Evolutionary conservation across 2,329 filamentous ascomycete genomes (phyloP).

Genomic region (Alternaria rosae): DNA sequence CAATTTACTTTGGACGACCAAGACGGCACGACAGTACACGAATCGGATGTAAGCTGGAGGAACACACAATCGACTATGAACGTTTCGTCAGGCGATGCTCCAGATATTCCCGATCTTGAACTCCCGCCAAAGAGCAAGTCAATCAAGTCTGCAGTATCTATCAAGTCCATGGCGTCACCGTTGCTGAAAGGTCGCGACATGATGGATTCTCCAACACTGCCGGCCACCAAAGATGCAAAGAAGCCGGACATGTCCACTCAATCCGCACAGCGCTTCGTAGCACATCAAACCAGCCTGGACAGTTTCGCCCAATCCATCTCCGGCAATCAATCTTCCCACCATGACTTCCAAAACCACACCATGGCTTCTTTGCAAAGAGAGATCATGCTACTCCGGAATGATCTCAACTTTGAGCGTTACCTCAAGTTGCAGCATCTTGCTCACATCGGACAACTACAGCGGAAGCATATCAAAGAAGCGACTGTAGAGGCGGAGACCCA

Average conservation of each 20-base stretch:
- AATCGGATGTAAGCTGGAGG: constrained; percentile 58
- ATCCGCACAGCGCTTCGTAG: constrained; percentile 26
- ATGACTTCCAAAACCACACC: constrained; percentile 45
- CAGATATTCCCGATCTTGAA: constrained; percentile 32
- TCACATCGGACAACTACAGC: constrained; percentile 79
- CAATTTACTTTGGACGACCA: constrained; percentile 44
- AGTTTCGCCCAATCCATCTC: constrained; percentile 41
- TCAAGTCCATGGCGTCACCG: constrained; percentile 54
- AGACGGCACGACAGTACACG: constrained; percentile 40
- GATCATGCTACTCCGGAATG: constrained; percentile 78
- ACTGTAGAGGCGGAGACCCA: constrained; percentile 83
- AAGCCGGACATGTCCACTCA: constrained; percentile 32
- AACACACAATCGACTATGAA: constrained; percentile 63
- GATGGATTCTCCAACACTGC: constrained; percentile 70
- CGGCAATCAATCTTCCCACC: constrained; percentile 34
- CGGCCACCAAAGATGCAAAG: constrained; percentile 53
- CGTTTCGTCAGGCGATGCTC: constrained; percentile 30
- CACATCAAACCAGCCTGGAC: constrained; percentile 44
- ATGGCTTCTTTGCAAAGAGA: constrained; percentile 69
- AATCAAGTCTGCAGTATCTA: constrained; percentile 55
- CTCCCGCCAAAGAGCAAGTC: constrained; percentile 31
- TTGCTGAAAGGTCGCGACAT: constrained; percentile 52
- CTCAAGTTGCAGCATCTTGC: constrained; percentile 83
- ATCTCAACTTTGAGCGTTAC: constrained; percentile 83
- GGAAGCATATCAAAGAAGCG: constrained; percentile 77